Evolutionary conservation across 2,329 filamentous ascomycete species (phyloP).

Genomic region (Trichophyton verrucosum): DNA sequence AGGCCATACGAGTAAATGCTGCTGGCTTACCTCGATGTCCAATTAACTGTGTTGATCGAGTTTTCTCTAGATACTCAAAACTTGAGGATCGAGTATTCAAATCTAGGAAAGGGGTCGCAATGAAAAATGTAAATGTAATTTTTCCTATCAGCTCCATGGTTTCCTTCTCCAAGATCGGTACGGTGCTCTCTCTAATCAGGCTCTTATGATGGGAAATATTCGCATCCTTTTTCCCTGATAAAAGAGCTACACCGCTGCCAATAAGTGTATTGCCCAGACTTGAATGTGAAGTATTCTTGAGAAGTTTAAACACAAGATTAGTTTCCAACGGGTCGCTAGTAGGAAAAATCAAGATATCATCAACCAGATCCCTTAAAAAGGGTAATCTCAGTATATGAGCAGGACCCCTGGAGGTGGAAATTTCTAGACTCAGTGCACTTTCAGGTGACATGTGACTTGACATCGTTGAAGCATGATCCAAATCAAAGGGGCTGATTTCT

Average conservation of each 20-base stretch:
- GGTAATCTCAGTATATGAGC: constrained; percentile 15
- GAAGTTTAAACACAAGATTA: constrained; percentile 13
- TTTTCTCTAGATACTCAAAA: background rate
- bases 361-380: constrained; percentile 17
- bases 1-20: background rate
- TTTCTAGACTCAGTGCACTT: constrained; percentile 9
- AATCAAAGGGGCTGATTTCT: constrained; percentile 7
- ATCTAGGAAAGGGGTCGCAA: constrained; percentile 18
- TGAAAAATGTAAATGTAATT: constrained; percentile 25
- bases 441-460: background rate
- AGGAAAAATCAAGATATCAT: constrained; percentile 16
- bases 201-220: constrained; percentile 22
- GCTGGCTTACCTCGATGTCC: constrained; percentile 23
- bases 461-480: background rate
- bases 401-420: background rate
- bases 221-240: constrained; percentile 16
- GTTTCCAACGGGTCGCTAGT: constrained; percentile 8
- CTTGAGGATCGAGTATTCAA: constrained; percentile 3
- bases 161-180: constrained; percentile 23
- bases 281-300: constrained; percentile 11
- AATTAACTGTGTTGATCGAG: constrained; percentile 15
- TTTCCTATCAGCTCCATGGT: constrained; percentile 22
- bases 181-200: constrained; percentile 22
- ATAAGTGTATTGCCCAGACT: constrained; percentile 12
- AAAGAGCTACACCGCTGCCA: constrained; percentile 20